Evolutionary conservation across 2,329 filamentous ascomycete genomes (phyloP), one percentile per base, ranked within the genome.

Genomic region (Xylariales sp.): DNA sequence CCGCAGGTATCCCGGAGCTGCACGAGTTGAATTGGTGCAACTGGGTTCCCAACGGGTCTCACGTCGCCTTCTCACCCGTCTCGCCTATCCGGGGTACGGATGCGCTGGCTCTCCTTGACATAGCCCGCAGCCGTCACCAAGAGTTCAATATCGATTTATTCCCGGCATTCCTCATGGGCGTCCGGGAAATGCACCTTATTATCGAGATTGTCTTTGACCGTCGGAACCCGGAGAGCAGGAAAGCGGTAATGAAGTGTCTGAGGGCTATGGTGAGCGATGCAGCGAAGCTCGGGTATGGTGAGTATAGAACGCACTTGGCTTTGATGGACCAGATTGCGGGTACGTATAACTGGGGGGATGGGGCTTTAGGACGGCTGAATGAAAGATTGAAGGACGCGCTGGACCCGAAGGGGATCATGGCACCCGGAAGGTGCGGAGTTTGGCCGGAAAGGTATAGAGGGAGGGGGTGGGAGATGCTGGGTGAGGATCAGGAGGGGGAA

Each of bases 41-140:
- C 45, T 69, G 66, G 66, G 52, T 68, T 36, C 63, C 64, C 5
- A 69, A 70, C 46, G 67, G 66, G 5, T 59, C 61, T 2, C 68
- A 70, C 44, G 54, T 70, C 9, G 63, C 60, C 5, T 69, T 70
- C 51, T 66, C 63, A 21, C 68, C 68, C n/a, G 63, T 72, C n/a
- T 63, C 59, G 22, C 64, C 64, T 6, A 25, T 31, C 11, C 16
- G n/a, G 5, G 27, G 37, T 10, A 19, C 25, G 7, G 18, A 31
- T 12, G 37, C 37, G 6, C 4, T 12, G n/a, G 18, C 18, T 5
- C 25, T 28, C 18, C 25, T 20, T n/a, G 16, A 39, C 7, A 8
- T 31, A 7, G 68, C 59, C 60, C 12, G 66, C 65, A 4, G 47
- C 53, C 2, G 68, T 71, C 40, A 62, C 42, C 51, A 55, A 15